phyloP scores from a whole-genome alignment of 129 eudicot genomes.

The Saposhnikovia divaricata region DNA sequence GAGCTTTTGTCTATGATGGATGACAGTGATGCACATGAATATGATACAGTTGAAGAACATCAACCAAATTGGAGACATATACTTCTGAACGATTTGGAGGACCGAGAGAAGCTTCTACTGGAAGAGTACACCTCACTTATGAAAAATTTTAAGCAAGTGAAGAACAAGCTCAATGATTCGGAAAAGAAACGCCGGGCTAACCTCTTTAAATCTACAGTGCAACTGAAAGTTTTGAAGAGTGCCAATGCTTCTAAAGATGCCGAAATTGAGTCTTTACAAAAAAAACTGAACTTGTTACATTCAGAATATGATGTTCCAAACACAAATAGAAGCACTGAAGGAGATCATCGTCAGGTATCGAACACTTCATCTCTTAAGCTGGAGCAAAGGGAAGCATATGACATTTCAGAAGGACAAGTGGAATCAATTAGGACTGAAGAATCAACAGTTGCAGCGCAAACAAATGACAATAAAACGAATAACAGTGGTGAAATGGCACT shows the following conservation, averaged over 20 bases:
- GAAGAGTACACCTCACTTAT: conserved; percentile 55
- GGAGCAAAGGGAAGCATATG: conserved; percentile 5
- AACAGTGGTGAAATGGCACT: neutral
- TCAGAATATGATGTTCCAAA: conserved; percentile 1
- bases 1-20: neutral
- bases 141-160: conserved; percentile 48
- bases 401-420: neutral
- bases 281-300: conserved; percentile 27
- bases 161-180: conserved; percentile 51
- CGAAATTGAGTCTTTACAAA: conserved; percentile 38
- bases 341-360: neutral
- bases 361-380: conserved; percentile 8
- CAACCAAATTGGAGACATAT: conserved; percentile 42
- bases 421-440: neutral
- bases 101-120: conserved; percentile 52
- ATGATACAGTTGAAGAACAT: conserved; percentile 23
- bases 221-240: conserved; percentile 41
- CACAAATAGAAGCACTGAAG: neutral
- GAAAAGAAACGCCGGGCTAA: conserved; percentile 59
- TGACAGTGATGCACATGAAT: conserved; percentile 9
- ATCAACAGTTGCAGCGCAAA: neutral
- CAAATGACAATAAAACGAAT: neutral
- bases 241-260: conserved; percentile 48
- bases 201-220: conserved; percentile 46
- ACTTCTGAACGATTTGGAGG: conserved; percentile 43